These are phyloP conservation scores for Ganoderma meredithae DNA, from an alignment of 1,284 basidiomycete genomes.

Conservation along the genomic window DNA sequence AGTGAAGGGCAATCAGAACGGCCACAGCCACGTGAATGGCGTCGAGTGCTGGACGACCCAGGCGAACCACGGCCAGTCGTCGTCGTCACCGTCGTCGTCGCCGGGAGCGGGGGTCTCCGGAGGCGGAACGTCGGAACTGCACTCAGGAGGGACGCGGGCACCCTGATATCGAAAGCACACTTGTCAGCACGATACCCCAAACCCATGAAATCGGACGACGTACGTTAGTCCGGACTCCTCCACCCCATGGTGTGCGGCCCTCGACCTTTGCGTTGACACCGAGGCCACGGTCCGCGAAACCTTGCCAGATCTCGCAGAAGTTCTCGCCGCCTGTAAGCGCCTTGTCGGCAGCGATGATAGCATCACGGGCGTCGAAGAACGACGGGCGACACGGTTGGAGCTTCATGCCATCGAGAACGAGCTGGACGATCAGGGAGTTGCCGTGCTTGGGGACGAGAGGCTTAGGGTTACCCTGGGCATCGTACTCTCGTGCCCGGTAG, in stretches of 20 bases:
- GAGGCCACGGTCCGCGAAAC: conserved; percentile 85
- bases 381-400: conserved; percentile 90
- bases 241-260: conserved; percentile 93
- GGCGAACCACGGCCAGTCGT: conserved; percentile 31
- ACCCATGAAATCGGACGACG: background rate
- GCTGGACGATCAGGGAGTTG: conserved; percentile 88
- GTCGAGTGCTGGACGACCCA: conserved; percentile 29
- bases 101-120: conserved; percentile 20
- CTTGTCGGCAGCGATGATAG: conserved; percentile 94
- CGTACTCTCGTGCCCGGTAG: conserved; percentile 61
- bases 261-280: conserved; percentile 78
- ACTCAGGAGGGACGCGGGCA: conserved; percentile 22
- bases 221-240: conserved; percentile 70
- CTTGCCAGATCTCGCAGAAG: conserved; percentile 88
- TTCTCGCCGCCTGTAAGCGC: conserved; percentile 93
- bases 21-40: conserved; percentile 24
- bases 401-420: conserved; percentile 94
- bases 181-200: background rate
- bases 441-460: conserved; percentile 90
- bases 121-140: conserved; percentile 21
- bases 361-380: conserved; percentile 93
- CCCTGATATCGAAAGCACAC: conserved; percentile 4
- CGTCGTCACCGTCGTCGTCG: conserved; percentile 24
- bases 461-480: conserved; percentile 49
- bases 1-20: conserved; percentile 12